Evolutionary conservation across 495 filamentous ascomycete species (phyloP), one percentile per base, ranked within the genome.

Genomic region (Recurvomyces mirabilis): DNA sequence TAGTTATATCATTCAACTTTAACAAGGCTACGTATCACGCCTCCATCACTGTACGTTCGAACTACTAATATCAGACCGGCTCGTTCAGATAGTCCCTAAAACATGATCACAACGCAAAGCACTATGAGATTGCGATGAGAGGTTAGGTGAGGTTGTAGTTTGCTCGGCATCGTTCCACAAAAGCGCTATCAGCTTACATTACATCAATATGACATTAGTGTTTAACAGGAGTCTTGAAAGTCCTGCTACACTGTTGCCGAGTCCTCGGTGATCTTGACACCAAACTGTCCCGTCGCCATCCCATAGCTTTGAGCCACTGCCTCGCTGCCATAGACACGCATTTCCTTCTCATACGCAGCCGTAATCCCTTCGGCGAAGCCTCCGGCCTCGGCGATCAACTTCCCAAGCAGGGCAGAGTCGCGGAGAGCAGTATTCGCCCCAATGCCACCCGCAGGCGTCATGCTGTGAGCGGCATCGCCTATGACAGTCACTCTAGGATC

Each of bases 401-500:
- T 61, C 3, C 68, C 69, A 4, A 74, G 53, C 31, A 73, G 39
- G 10, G 67, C 69, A 5, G 71, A 67, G 46, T 75, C 70, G 42
- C 63, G 51, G 12, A 78, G 61, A 30, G 73, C 74, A 0, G 74
- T 77, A 46, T 76, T 77, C 11, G 72, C 74, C 1, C 76, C 76
- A 39, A 72, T 69, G 2, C 74, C 75, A 0, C 70, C 73, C 0
- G 74, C 74, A 4, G 77, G 77, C 4, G 75, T 77, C 74, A 78
- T 79, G 12, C 65, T 64, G 54, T 81, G 77, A 19, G 63, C 71
- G 0, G 75, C 73, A 47, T 81, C 75, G 0, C 75, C 77, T 12
- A 79, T 69, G 6, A 79, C 59, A 0, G 75, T 77, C n/a, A 79
- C 73, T 6, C 70, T 62, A 2, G 60, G 56, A 24, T 71, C 61